Evolutionary conservation across 2,329 filamentous ascomycete species (phyloP).

Genomic region (Dactylellina cionopaga): DNA sequence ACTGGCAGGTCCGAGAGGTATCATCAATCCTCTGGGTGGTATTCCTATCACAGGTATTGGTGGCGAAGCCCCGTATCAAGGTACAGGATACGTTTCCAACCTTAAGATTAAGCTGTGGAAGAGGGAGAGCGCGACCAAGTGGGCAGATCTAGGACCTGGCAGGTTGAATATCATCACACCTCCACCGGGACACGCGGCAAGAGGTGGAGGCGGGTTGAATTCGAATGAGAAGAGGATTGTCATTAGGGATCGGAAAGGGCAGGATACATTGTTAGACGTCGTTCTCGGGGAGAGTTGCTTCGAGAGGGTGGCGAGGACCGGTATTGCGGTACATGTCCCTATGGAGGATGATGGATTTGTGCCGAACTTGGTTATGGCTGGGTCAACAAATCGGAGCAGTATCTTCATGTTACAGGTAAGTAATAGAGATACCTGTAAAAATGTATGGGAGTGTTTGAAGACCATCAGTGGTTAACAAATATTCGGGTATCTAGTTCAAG

Average conservation of each 20-base stretch:
- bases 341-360: constrained; percentile 71
- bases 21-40: constrained; percentile 50
- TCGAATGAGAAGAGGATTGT: constrained; percentile 86
- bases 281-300: constrained; percentile 86
- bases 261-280: constrained; percentile 78
- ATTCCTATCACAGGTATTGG: constrained; percentile 52
- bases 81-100: constrained; percentile 69
- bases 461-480: constrained; percentile 12
- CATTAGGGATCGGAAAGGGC: constrained; percentile 70
- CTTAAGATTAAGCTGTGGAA: constrained; percentile 87
- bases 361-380: constrained; percentile 65
- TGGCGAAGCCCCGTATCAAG: constrained; percentile 48
- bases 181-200: constrained; percentile 69
- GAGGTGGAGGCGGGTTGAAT: constrained; percentile 69
- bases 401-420: constrained; percentile 72
- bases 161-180: constrained; percentile 82
- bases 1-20: constrained; percentile 42
- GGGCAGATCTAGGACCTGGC: constrained; percentile 90
- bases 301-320: constrained; percentile 81
- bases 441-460: constrained; percentile 1
- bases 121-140: constrained; percentile 78
- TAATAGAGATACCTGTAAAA: constrained; percentile 16
- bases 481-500: constrained; percentile 61
- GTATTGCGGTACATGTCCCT: constrained; percentile 89
- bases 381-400: constrained; percentile 69